These are phyloP conservation scores for Harrya chromipes DNA, from an alignment of 768 basidiomycete species.

Conservation along the genomic window DNA sequence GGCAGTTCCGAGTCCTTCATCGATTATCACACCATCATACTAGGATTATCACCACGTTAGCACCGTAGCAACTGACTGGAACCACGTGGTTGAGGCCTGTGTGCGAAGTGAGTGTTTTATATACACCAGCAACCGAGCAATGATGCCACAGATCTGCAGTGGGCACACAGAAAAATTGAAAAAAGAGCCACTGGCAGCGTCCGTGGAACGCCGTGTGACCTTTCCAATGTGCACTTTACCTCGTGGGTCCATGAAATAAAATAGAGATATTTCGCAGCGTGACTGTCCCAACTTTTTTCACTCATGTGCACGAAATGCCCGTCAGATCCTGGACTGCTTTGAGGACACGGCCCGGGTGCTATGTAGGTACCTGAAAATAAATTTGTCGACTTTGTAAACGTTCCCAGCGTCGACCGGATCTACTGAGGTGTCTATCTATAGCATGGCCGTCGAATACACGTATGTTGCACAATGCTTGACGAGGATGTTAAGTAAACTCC, in stretches of 20 bases:
- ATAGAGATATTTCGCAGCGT: background rate
- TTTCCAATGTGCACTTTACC: background rate
- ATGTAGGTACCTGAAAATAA: background rate
- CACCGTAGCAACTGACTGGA: background rate
- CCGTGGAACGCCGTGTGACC: conserved; percentile 1
- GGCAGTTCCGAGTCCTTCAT: conserved; percentile 1
- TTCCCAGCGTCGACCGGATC: conserved; percentile 1
- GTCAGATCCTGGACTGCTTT: background rate
- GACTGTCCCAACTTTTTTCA: background rate
- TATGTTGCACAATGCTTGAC: too few relatives aligned
- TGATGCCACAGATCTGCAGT: too few relatives aligned
- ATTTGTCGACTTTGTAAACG: background rate
- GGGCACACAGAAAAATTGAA: too few relatives aligned
- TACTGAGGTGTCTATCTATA: background rate
- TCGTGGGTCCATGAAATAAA: background rate
- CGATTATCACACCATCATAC: background rate
- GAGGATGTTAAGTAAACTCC: too few relatives aligned
- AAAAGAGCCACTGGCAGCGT: too few relatives aligned
- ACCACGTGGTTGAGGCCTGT: background rate
- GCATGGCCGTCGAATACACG: background rate
- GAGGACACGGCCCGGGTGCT: too few relatives aligned
- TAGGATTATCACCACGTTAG: conserved; percentile 3
- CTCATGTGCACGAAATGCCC: background rate
- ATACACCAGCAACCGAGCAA: background rate
- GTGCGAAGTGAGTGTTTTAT: background rate